Evolutionary conservation across 73 alveolate genomes (phyloP).

Genomic region (Paramecium sonneborni): DNA sequence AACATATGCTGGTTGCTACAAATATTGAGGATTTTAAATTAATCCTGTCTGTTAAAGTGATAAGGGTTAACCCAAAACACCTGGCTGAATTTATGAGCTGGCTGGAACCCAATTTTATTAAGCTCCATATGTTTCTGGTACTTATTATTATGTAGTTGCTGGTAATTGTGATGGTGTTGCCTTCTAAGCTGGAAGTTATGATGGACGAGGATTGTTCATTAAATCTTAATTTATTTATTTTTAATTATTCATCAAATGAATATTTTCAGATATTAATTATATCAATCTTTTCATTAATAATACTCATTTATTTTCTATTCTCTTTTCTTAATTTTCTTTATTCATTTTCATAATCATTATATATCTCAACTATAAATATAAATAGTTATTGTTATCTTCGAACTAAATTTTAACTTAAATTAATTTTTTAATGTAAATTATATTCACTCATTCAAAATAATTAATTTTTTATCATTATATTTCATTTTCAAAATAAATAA

Average conservation of each 20-base stretch:
- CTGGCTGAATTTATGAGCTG: background rate
- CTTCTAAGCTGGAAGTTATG: background rate
- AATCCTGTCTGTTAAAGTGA: slow-evolving; percentile 12
- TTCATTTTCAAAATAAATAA: background rate
- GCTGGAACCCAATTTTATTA: slow-evolving; percentile 5
- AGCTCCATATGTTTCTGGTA: background rate
- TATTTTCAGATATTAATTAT: background rate
- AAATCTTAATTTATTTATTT: slow-evolving; percentile 3
- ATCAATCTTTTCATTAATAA: background rate
- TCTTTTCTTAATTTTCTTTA: too few species aligned
- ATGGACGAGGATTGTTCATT: slow-evolving; percentile 34
- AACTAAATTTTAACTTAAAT: too few species aligned
- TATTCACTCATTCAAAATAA: too few species aligned
- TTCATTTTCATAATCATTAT: too few species aligned
- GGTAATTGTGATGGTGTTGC: slow-evolving; percentile 13
- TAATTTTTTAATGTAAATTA: too few species aligned
- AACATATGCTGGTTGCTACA: background rate
- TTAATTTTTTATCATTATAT: background rate
- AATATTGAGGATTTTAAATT: background rate
- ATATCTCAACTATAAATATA: too few species aligned
- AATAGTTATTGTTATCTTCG: too few species aligned
- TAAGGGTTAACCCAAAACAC: background rate
- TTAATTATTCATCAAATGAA: background rate
- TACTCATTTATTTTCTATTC: too few species aligned
- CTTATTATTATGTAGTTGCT: background rate